Evolutionary conservation across 1,284 basidiomycete species (phyloP).

Genomic region (Phellopilus nigrolimitatus): DNA sequence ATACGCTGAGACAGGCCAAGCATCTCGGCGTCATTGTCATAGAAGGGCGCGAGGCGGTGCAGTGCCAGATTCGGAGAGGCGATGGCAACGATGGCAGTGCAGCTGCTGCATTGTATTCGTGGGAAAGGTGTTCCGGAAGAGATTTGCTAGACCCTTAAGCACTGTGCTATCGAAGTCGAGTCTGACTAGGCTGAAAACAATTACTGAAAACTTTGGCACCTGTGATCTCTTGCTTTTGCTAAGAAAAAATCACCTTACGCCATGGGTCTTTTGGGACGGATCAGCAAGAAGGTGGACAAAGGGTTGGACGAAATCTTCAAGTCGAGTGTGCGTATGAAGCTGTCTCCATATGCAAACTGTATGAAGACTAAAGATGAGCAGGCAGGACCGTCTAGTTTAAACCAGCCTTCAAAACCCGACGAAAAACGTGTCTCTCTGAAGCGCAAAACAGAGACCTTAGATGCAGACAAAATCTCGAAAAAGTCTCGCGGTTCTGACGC

Average conservation of each 20-base stretch:
- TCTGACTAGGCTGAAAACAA: too few species aligned
- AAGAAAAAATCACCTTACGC: background rate
- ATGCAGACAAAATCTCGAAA: slow-evolving; percentile 12
- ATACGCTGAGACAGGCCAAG: background rate
- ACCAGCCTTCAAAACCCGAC: slow-evolving; percentile 18
- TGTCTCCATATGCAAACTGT: background rate
- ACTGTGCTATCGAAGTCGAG: too few species aligned
- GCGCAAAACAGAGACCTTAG: slow-evolving; percentile 10
- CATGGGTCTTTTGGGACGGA: slow-evolving; percentile 6
- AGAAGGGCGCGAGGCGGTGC: background rate
- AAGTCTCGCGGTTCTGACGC: background rate
- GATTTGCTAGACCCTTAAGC: too few species aligned
- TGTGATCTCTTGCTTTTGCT: too few species aligned
- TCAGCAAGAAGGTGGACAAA: slow-evolving; percentile 10
- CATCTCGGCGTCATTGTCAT: background rate
- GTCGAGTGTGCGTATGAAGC: slow-evolving; percentile 11
- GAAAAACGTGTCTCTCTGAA: background rate
- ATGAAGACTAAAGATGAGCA: background rate
- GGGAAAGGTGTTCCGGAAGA: too few species aligned
- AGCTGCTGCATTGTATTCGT: too few species aligned
- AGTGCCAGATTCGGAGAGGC: too few species aligned
- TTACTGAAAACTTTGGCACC: background rate
- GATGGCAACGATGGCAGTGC: too few species aligned
- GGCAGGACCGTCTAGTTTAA: slow-evolving; percentile 16
- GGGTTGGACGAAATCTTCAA: slow-evolving; percentile 17